phyloP scores from a whole-genome alignment of 306 rosid species.

The Medicago truncatula region MtrunA17r5.0-ANR NC_053043.1:13971501-13972000 shows the following conservation, averaged over 20 bases:
- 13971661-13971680: conserved; percentile 65
- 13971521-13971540: conserved; percentile 43
- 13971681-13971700: conserved; percentile 35
- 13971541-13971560: conserved; percentile 44
- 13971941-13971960: too few species aligned
- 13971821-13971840: not conserved
- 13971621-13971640: conserved; percentile 50
- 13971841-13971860: not conserved
- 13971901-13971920: too few species aligned
- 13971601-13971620: conserved; percentile 56
- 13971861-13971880: not conserved
- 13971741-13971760: conserved; percentile 54
- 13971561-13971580: conserved; percentile 71
- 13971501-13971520: conserved; percentile 52
- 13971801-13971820: conserved; percentile 49
- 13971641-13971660: conserved; percentile 74
- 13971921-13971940: too few species aligned
- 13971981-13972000: too few species aligned
- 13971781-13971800: conserved; percentile 63
- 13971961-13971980: too few species aligned
- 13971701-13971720: conserved; percentile 58
- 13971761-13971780: conserved; percentile 57
- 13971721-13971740: conserved; percentile 82
- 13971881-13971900: not conserved
- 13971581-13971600: conserved; percentile 64